phyloP scores from a whole-genome alignment of 352 stramenopile species.

The Sclerospora graminicola region DNA sequence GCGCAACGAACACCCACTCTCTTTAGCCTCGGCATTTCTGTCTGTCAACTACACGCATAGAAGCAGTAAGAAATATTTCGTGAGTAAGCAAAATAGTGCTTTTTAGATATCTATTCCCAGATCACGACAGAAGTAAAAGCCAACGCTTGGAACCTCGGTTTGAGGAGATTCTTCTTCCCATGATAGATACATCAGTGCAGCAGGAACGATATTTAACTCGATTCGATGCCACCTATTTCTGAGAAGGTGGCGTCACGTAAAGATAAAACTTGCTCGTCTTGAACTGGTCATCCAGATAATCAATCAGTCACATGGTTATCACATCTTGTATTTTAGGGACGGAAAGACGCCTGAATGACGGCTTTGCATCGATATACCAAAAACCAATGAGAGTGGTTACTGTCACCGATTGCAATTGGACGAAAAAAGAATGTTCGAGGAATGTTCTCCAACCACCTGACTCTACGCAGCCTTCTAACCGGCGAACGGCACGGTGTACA shows the following conservation, averaged over 20 bases:
- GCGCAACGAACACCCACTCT: slow-evolving; percentile 14
- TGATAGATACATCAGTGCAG: slow-evolving; percentile 64
- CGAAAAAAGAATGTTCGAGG: too few species aligned
- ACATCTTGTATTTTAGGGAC: slow-evolving; percentile 67
- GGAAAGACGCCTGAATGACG: slow-evolving; percentile 72
- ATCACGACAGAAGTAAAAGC: slow-evolving; percentile 51
- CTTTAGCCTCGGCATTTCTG: slow-evolving; percentile 31
- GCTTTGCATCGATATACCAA: slow-evolving; percentile 24
- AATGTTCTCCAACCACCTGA: too few species aligned
- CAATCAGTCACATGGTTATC: slow-evolving; percentile 49
- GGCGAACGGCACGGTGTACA: too few species aligned
- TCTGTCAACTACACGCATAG: slow-evolving; percentile 18
- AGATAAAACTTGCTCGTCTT: slow-evolving; percentile 44
- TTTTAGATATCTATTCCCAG: slow-evolving; percentile 24
- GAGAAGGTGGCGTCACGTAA: slow-evolving; percentile 66
- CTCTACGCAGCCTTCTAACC: too few species aligned
- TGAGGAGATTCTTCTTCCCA: slow-evolving; percentile 34
- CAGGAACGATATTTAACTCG: slow-evolving; percentile 66
- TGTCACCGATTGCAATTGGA: too few species aligned
- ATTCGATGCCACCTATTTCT: slow-evolving; percentile 40
- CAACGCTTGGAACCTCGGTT: slow-evolving; percentile 9
- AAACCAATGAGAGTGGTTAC: too few species aligned
- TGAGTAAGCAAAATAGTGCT: not conserved
- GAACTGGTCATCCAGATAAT: slow-evolving; percentile 20
- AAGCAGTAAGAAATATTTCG: not conserved